phyloP scores from a whole-genome alignment of 2,329 filamentous ascomycete genomes.

The Pseudovirgaria hyperparasitica region DNA sequence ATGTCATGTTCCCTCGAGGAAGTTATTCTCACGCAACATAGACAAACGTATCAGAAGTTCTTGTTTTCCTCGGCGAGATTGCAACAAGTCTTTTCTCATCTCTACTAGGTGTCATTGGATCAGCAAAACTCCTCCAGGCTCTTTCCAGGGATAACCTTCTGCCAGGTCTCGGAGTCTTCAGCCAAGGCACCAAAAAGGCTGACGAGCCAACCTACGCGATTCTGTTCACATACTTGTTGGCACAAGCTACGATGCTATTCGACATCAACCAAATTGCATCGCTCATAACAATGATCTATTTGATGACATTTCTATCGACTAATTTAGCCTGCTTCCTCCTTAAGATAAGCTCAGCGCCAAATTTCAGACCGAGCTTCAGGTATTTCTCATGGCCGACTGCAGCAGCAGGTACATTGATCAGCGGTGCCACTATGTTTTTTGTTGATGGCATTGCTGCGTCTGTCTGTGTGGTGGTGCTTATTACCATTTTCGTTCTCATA shows the following conservation, averaged over 20 bases:
- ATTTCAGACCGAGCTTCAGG: slow-evolving; percentile 78
- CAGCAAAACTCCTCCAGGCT: slow-evolving; percentile 74
- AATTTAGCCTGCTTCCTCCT: slow-evolving; percentile 79
- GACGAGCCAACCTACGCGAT: slow-evolving; percentile 72
- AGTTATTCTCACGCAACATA: slow-evolving; percentile 11
- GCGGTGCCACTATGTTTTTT: slow-evolving; percentile 77
- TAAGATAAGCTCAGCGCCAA: slow-evolving; percentile 77
- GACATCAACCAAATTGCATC: slow-evolving; percentile 83
- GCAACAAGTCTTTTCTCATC: slow-evolving; percentile 75
- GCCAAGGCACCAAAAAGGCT: slow-evolving; percentile 54
- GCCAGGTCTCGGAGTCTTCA: slow-evolving; percentile 62
- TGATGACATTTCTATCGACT: slow-evolving; percentile 85
- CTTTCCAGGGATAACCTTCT: slow-evolving; percentile 67
- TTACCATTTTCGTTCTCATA: slow-evolving; percentile 71
- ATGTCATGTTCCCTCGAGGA: no score
- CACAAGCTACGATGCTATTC: slow-evolving; percentile 68
- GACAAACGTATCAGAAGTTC: slow-evolving; percentile 60
- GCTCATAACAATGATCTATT: slow-evolving; percentile 80
- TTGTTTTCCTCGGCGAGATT: slow-evolving; percentile 72
- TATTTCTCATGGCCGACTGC: slow-evolving; percentile 85
- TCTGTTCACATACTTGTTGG: slow-evolving; percentile 59
- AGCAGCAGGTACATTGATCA: slow-evolving; percentile 58
- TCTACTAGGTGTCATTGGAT: slow-evolving; percentile 75
- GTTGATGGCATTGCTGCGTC: slow-evolving; percentile 72
- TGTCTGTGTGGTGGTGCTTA: slow-evolving; percentile 57